Percentiles rank a stretch among this genome's conserved stretches.
phyloP scores from a whole-genome alignment of 2,329 filamentous ascomycete species.

The Monosporascus ibericus region DNA sequence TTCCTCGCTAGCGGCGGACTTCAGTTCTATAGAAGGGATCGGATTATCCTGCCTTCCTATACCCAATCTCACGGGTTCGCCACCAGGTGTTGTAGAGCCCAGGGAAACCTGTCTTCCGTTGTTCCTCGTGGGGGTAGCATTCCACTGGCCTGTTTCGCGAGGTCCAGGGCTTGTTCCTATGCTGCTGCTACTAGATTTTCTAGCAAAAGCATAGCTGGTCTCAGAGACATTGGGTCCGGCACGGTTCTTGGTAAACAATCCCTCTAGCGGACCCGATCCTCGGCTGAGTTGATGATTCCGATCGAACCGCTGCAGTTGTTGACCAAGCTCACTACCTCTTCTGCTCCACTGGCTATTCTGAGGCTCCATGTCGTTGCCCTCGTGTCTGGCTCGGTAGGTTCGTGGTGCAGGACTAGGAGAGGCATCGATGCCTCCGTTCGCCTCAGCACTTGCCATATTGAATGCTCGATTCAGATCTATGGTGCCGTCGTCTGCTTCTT shows the following conservation, averaged over 20 bases:
- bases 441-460: constrained; percentile 21
- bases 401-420: constrained; percentile 27
- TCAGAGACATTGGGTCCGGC: constrained; percentile 31
- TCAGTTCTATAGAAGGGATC: constrained; percentile 21
- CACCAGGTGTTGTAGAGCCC: neutral
- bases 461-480: constrained; percentile 20
- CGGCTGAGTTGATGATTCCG: constrained; percentile 20
- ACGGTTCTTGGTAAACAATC: constrained; percentile 30
- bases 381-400: constrained; percentile 10
- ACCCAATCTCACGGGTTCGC: neutral
- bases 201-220: constrained; percentile 24
- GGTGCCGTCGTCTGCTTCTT: constrained; percentile 17
- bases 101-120: constrained; percentile 3
- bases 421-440: constrained; percentile 20
- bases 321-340: constrained; percentile 24
- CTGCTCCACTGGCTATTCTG: constrained; percentile 17
- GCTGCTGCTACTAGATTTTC: constrained; percentile 30
- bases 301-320: constrained; percentile 24
- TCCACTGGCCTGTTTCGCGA: constrained; percentile 12
- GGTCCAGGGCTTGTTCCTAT: constrained; percentile 19
- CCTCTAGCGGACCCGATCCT: constrained; percentile 18
- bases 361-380: constrained; percentile 10
- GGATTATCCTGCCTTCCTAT: constrained; percentile 7
- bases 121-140: constrained; percentile 7
- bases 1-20: constrained; percentile 11